Percentiles rank a stretch among this genome's conserved stretches.
Conservation (phyloP, 805 yeast species). For the Cyberlindnera mississippiensis region DNA sequence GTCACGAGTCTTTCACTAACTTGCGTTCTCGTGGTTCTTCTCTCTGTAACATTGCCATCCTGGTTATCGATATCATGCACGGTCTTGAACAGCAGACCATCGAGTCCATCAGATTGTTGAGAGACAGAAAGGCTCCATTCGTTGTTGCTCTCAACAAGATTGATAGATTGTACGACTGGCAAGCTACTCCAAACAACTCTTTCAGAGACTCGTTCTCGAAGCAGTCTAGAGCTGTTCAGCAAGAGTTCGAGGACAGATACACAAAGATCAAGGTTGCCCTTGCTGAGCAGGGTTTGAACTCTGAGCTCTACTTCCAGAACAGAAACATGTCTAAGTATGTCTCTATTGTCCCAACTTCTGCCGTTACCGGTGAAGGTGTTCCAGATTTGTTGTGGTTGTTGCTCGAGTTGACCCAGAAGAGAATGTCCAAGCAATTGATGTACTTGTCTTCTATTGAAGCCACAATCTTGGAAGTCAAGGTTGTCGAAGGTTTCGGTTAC, state of each 20-base stretch:
- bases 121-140: constrained; percentile 98
- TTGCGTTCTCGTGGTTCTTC: constrained; percentile 99
- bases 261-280: constrained; percentile 83
- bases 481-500: constrained; percentile 97
- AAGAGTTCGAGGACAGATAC: constrained; percentile 86
- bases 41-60: constrained; percentile 96
- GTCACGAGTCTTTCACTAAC: constrained; percentile 98
- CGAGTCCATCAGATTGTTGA: constrained; percentile 85
- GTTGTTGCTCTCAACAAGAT: constrained; percentile 96
- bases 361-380: constrained; percentile 99
- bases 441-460: constrained; percentile 93
- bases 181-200: constrained; percentile 82
- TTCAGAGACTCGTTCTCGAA: constrained; percentile 89
- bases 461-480: constrained; percentile 95
- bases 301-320: constrained; percentile 94
- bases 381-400: constrained; percentile 96
- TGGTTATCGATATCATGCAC: constrained; percentile 98
- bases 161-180: constrained; percentile 97
- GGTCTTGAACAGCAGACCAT: constrained; percentile 97
- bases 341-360: constrained; percentile 97
- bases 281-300: constrained; percentile 97
- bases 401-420: constrained; percentile 92
- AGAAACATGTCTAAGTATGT: constrained; percentile 90
- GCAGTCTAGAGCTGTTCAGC: constrained; percentile 81
- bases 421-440: constrained; percentile 98